Evolutionary conservation across 2,329 filamentous ascomycete genomes (phyloP).

Genomic region (Chaetomium globosum): DNA sequence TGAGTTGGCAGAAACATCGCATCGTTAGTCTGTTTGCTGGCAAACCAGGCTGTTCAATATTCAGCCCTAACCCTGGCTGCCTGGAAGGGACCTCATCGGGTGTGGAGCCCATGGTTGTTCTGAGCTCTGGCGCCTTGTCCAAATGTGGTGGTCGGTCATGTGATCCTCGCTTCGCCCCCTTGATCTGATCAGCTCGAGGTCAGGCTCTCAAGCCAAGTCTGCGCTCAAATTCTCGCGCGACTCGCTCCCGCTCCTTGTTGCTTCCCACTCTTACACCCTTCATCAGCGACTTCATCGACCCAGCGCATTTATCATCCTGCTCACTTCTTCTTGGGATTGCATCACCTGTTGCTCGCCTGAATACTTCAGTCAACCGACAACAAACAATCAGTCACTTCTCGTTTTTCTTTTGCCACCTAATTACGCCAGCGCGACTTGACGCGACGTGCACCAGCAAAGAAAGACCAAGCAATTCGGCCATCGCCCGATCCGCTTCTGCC

Average conservation of each 20-base stretch:
- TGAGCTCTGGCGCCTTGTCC: no score
- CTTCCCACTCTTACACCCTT: constrained; percentile 20
- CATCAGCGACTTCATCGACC: constrained; percentile 28
- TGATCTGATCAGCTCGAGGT: neutral
- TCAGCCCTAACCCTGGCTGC: no score
- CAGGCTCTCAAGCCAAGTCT: neutral
- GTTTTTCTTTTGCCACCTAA: constrained; percentile 12
- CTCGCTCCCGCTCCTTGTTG: constrained; percentile 18
- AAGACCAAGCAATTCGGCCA: constrained; percentile 6
- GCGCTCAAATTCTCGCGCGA: constrained; percentile 31
- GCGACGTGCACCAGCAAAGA: constrained; percentile 27
- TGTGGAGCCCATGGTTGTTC: no score
- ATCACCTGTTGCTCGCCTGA: constrained; percentile 42
- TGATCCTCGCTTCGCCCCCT: neutral
- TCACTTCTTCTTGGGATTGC: constrained; percentile 37
- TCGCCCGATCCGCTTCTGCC: constrained; percentile 23
- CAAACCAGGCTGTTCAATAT: no score
- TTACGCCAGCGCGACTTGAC: constrained; percentile 27
- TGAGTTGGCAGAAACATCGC: no score
- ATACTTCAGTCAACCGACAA: neutral
- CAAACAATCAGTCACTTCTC: neutral
- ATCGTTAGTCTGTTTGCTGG: no score
- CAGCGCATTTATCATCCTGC: constrained; percentile 32
- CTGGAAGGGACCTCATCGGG: no score
- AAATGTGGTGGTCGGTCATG: neutral